phyloP scores from a whole-genome alignment of 306 rosid species.

The Quercus mongolica region DNA sequence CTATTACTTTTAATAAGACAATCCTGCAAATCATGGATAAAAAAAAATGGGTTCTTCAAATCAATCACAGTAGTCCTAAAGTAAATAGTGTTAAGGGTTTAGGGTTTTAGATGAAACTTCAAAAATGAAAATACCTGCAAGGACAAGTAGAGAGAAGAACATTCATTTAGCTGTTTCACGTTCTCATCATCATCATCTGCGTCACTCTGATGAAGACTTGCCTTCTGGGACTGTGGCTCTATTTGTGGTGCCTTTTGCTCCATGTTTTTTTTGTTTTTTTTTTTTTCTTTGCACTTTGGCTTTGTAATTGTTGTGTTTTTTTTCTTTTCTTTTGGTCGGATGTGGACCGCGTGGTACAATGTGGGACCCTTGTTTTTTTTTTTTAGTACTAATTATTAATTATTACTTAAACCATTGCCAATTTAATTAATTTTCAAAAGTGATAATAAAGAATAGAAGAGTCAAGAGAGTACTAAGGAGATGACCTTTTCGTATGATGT shows the following conservation, averaged over 20 bases:
- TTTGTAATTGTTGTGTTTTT: neutral
- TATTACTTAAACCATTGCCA: too few relatives aligned
- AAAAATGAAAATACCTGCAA: slow-evolving; percentile 53
- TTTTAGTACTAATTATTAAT: too few relatives aligned
- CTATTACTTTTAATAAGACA: slow-evolving; percentile 61
- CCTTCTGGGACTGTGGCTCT: slow-evolving; percentile 9
- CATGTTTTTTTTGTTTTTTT: slow-evolving; percentile 13
- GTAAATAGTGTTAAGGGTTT: slow-evolving; percentile 18
- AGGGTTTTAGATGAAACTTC: slow-evolving; percentile 32
- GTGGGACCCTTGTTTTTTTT: too few relatives aligned
- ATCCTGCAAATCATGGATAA: slow-evolving; percentile 43
- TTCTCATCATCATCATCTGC: slow-evolving; percentile 75
- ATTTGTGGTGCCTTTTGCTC: neutral
- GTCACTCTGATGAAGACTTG: slow-evolving; percentile 45
- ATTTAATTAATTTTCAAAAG: too few relatives aligned
- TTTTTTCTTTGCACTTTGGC: neutral
- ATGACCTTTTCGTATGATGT: too few relatives aligned
- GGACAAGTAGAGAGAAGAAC: slow-evolving; percentile 61
- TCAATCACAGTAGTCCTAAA: neutral
- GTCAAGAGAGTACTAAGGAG: too few relatives aligned
- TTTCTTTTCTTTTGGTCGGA: neutral
- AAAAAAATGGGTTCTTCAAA: neutral
- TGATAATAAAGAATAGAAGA: too few relatives aligned
- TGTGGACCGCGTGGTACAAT: too few relatives aligned
- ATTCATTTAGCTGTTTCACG: slow-evolving; percentile 72